A percentile compares a stretch with the other conserved stretches of the same genome.
Evolutionary conservation across 2,329 filamentous ascomycete genomes (phyloP).

Genomic region (Leptographium galeiforme): DNA sequence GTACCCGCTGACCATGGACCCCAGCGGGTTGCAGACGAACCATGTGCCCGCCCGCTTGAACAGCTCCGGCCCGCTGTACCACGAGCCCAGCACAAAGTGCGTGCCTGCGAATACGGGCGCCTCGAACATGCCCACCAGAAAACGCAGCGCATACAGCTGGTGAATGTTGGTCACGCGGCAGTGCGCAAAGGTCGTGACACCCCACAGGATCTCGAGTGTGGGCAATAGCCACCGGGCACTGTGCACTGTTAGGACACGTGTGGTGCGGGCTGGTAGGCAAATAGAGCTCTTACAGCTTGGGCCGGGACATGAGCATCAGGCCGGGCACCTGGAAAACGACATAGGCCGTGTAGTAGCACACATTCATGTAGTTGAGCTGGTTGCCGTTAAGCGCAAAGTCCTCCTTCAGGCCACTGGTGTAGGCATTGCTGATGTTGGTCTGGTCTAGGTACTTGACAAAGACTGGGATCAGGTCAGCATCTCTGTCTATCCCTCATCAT

Average conservation of each 20-base stretch:
- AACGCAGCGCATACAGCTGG: slow-evolving; percentile 18
- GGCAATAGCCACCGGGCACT: slow-evolving; percentile 19
- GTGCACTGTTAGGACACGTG: no score
- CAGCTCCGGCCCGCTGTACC: slow-evolving; percentile 14
- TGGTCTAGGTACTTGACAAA: slow-evolving; percentile 21
- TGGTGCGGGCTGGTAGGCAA: background rate
- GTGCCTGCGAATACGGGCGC: slow-evolving; percentile 18
- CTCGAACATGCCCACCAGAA: slow-evolving; percentile 20
- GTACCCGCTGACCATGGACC: slow-evolving; percentile 20
- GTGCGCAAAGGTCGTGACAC: slow-evolving; percentile 18
- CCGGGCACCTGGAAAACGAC: slow-evolving; percentile 22
- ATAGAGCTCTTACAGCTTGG: slow-evolving; percentile 13
- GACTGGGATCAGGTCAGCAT: slow-evolving; percentile 10
- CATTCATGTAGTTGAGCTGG: slow-evolving; percentile 26
- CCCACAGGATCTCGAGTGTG: slow-evolving; percentile 19
- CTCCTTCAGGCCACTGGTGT: slow-evolving; percentile 25
- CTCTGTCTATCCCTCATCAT: background rate
- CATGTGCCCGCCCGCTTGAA: slow-evolving; percentile 17
- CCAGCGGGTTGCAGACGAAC: slow-evolving; percentile 13
- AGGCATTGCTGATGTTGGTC: slow-evolving; percentile 23
- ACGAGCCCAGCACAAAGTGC: slow-evolving; percentile 8
- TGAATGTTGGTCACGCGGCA: slow-evolving; percentile 16
- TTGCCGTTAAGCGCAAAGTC: slow-evolving; percentile 24
- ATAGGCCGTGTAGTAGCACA: slow-evolving; percentile 25
- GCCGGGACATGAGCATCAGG: slow-evolving; percentile 18